Conservation (phyloP, 2,329 filamentous ascomycete species). For the Trichoderma harzianum region DNA sequence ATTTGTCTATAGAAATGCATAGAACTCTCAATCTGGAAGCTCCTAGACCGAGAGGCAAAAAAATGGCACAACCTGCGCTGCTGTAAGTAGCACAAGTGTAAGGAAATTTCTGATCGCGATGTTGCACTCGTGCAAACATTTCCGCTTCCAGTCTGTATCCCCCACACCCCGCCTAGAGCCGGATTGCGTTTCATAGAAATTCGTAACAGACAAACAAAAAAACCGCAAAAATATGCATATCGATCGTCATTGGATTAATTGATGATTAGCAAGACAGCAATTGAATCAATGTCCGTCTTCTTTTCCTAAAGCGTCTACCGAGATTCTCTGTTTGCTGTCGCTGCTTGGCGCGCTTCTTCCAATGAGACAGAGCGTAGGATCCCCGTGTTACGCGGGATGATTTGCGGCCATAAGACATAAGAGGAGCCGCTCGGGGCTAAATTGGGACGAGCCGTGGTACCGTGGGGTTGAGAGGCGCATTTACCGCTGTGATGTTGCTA, state of each 20-base stretch:
- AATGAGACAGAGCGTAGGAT: conserved; percentile 4
- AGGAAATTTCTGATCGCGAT: neutral
- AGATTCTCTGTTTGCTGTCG: neutral
- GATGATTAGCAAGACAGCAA: neutral
- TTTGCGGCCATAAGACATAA: neutral
- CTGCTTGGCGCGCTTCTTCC: neutral
- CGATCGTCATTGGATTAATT: neutral
- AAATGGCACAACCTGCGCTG: neutral
- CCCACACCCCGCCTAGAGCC: neutral
- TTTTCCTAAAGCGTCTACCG: conserved; percentile 9
- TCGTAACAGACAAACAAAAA: neutral
- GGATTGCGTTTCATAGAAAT: neutral
- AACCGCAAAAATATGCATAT: neutral
- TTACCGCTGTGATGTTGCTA: neutral
- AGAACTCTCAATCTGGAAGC: neutral
- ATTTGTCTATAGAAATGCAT: neutral
- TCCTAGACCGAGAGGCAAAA: neutral
- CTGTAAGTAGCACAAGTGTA: neutral
- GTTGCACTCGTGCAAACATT: neutral
- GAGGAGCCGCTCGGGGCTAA: neutral
- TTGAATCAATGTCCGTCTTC: neutral
- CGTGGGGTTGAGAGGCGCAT: neutral
- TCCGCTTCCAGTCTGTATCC: neutral
- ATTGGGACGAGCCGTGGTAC: conserved; percentile 7
- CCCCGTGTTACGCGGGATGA: conserved; percentile 5